phyloP scores from a whole-genome alignment of 2,329 filamentous ascomycete genomes.

The Alternaria alternata region DNA sequence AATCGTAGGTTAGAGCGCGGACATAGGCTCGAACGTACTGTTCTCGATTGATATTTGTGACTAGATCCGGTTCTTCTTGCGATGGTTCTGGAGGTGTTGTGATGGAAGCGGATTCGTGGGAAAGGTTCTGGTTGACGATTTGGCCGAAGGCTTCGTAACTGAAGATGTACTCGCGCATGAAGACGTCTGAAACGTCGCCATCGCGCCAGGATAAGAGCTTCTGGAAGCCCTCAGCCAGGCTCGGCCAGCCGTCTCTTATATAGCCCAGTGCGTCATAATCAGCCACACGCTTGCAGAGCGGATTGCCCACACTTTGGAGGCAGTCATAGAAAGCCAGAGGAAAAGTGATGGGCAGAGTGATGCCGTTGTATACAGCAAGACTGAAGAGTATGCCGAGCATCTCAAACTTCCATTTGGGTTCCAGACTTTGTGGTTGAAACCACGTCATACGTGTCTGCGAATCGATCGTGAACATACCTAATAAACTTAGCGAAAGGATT shows the following conservation, averaged over 20 bases:
- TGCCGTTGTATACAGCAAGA: slow-evolving; percentile 89
- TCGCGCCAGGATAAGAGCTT: slow-evolving; percentile 80
- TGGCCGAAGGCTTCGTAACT: slow-evolving; percentile 68
- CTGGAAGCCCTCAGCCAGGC: slow-evolving; percentile 76
- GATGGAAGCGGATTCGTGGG: slow-evolving; percentile 20
- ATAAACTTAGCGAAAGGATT: slow-evolving; percentile 14
- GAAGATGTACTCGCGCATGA: slow-evolving; percentile 87
- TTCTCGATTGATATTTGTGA: slow-evolving; percentile 80
- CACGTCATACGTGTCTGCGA: slow-evolving; percentile 79
- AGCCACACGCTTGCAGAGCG: not conserved
- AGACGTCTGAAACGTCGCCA: slow-evolving; percentile 81
- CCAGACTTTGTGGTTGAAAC: slow-evolving; percentile 84
- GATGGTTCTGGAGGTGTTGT: not conserved
- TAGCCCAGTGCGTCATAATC: slow-evolving; percentile 63
- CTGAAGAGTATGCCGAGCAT: slow-evolving; percentile 87
- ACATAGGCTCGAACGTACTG: slow-evolving; percentile 87
- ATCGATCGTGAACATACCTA: slow-evolving; percentile 80
- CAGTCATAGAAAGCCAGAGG: slow-evolving; percentile 84
- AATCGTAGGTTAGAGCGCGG: slow-evolving; percentile 4
- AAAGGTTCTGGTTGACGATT: slow-evolving; percentile 64
- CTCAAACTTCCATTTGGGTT: slow-evolving; percentile 89
- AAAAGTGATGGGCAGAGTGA: slow-evolving; percentile 90
- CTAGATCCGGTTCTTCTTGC: slow-evolving; percentile 67
- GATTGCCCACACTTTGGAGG: slow-evolving; percentile 68
- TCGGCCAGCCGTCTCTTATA: slow-evolving; percentile 90